Evolutionary conservation across 2,329 filamentous ascomycete species (phyloP).

Genomic region (Aspergillus sp.): DNA sequence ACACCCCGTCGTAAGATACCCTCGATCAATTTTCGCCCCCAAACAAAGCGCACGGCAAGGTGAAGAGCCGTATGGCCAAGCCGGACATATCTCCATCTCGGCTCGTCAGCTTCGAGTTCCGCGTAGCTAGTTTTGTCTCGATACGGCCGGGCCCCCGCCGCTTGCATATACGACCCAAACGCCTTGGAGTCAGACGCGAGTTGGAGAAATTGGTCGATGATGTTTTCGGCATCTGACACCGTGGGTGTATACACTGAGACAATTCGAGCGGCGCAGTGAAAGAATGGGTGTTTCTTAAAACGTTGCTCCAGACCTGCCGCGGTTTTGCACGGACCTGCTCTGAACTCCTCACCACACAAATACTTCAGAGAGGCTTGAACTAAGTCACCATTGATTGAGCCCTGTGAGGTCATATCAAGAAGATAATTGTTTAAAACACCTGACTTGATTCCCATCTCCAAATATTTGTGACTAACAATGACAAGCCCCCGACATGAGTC

Average conservation of each 20-base stretch:
- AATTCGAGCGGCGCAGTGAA: neutral
- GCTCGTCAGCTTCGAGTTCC: neutral
- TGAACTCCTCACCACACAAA: neutral
- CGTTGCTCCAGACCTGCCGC: neutral
- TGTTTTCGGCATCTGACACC: neutral
- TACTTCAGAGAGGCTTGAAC: neutral
- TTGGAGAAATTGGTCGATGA: neutral
- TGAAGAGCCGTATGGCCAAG: neutral
- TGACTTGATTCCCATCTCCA: neutral
- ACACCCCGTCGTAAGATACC: neutral
- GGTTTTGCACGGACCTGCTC: neutral
- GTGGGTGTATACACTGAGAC: neutral
- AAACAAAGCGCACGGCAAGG: neutral
- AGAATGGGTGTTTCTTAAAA: neutral
- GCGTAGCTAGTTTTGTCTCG: neutral
- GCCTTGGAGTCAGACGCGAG: neutral
- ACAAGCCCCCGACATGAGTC: neutral
- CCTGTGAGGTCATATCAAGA: too few relatives aligned
- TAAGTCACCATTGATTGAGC: neutral
- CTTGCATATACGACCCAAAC: neutral
- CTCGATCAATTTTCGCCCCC: neutral
- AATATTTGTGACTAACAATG: neutral
- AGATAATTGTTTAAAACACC: neutral
- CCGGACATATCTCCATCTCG: neutral
- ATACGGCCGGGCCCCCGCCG: neutral